These are phyloP conservation scores for Cyberlindnera suaveolens DNA, from an alignment of 805 yeast species.

Conservation along the genomic window DNA sequence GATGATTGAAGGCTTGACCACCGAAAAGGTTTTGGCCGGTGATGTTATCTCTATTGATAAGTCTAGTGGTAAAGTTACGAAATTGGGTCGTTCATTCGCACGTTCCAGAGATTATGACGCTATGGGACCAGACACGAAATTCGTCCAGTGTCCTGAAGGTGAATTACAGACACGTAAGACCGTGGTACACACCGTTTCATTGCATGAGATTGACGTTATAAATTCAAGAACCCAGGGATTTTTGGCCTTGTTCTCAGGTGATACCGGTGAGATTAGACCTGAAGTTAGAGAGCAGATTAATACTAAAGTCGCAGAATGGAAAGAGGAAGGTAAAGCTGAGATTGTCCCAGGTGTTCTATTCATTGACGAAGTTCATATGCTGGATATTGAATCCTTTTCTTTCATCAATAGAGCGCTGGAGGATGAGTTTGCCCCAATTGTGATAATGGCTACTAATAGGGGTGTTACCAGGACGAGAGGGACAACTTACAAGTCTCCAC, in stretches of 20 bases:
- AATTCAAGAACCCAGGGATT: conserved; percentile 98
- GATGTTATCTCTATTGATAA: conserved; percentile 95
- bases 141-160: conserved; percentile 98
- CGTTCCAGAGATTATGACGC: conserved; percentile 98
- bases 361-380: conserved; percentile 97
- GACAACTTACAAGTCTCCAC: conserved; percentile 89
- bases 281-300: conserved; percentile 96
- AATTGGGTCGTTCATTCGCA: conserved; percentile 92
- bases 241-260: conserved; percentile 89
- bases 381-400: conserved; percentile 94
- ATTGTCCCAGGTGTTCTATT: conserved; percentile 96
- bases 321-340: conserved; percentile 97
- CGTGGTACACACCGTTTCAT: conserved; percentile 94
- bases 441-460: conserved; percentile 96
- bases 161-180: conserved; percentile 94
- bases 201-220: conserved; percentile 96
- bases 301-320: conserved; percentile 96
- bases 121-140: conserved; percentile 96
- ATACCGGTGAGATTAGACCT: conserved; percentile 95
- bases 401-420: conserved; percentile 94
- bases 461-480: conserved; percentile 94
- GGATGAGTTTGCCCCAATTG: conserved; percentile 94
- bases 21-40: conserved; percentile 94
- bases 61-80: conserved; percentile 89
- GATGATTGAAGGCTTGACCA: conserved; percentile 90